These are phyloP conservation scores for Solanum chacoense DNA, from an alignment of 305 asterid genomes.

Conservation along the genomic window DNA sequence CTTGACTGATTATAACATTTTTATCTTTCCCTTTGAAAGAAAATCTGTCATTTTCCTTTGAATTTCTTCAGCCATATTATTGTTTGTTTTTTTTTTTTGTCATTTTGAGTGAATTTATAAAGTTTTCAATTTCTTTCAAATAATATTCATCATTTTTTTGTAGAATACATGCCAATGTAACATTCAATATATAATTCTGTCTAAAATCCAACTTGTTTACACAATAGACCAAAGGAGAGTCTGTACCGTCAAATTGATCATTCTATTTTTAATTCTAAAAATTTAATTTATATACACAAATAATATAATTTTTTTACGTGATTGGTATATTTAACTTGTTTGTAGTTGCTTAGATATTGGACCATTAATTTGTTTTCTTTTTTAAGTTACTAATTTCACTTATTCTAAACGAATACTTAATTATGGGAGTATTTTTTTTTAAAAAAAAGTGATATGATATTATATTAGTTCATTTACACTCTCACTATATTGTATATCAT, in stretches of 20 bases:
- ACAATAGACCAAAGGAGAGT: not conserved
- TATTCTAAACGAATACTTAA: not conserved
- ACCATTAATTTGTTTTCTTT: not conserved
- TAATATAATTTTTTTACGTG: not conserved
- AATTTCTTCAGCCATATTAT: not conserved
- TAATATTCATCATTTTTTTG: not conserved
- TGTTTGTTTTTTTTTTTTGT: not conserved
- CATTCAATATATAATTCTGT: not conserved
- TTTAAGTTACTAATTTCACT: not conserved
- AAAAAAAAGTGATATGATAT: not conserved
- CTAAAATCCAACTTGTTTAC: not conserved
- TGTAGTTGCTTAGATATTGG: not conserved
- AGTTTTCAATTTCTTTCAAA: not conserved
- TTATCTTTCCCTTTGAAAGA: not conserved
- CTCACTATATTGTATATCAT: not conserved
- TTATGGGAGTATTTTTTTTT: not conserved
- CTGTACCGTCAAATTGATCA: not conserved
- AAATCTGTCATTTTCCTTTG: not conserved
- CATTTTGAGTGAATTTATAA: not conserved
- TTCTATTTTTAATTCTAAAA: not conserved
- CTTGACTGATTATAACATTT: not conserved
- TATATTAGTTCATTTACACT: not conserved
- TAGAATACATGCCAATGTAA: not conserved
- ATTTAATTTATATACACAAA: not conserved
- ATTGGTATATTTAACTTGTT: not conserved